These are phyloP conservation scores for Phylloporus arenicola DNA, from an alignment of 768 basidiomycete species.

Conservation along the genomic window DNA sequence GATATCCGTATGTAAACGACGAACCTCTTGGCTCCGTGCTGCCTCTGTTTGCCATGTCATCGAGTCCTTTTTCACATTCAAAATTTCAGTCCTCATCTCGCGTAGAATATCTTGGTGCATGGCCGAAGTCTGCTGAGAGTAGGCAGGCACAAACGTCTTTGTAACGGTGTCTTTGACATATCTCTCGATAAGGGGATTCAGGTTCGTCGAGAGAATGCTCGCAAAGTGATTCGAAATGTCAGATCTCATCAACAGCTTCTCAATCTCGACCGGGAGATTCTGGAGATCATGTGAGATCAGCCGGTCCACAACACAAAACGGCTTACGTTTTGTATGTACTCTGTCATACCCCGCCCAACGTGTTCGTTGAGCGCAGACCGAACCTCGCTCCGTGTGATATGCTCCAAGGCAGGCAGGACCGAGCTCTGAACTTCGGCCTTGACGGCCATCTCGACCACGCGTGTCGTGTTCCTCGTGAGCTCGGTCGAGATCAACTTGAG, in stretches of 20 bases:
- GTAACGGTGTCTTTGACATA: conserved; percentile 77
- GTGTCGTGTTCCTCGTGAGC: conserved; percentile 80
- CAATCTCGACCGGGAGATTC: conserved; percentile 75
- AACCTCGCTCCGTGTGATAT: conserved; percentile 77
- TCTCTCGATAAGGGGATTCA: conserved; percentile 73
- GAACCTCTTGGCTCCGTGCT: conserved; percentile 72
- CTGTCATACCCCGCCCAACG: conserved; percentile 65
- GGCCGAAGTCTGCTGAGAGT: conserved; percentile 63
- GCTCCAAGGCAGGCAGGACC: conserved; percentile 76
- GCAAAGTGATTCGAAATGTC: conserved; percentile 76
- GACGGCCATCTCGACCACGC: conserved; percentile 85
- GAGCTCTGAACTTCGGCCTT: conserved; percentile 81
- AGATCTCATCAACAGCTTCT: conserved; percentile 68
- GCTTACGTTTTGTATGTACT: conserved; percentile 65
- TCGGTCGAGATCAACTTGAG: conserved; percentile 84
- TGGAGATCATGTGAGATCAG: conserved; percentile 25
- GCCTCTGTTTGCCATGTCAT: conserved; percentile 78
- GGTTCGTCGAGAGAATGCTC: conserved; percentile 60
- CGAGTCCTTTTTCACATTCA: conserved; percentile 73
- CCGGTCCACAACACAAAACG: not conserved
- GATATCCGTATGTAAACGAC: conserved; percentile 14
- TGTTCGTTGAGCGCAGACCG: conserved; percentile 73
- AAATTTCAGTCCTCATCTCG: conserved; percentile 70
- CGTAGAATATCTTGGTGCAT: conserved; percentile 79
- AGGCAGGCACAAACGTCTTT: conserved; percentile 70